Conservation (phyloP, 805 yeast species). For the Teunomyces lycoperdinae region DNA sequence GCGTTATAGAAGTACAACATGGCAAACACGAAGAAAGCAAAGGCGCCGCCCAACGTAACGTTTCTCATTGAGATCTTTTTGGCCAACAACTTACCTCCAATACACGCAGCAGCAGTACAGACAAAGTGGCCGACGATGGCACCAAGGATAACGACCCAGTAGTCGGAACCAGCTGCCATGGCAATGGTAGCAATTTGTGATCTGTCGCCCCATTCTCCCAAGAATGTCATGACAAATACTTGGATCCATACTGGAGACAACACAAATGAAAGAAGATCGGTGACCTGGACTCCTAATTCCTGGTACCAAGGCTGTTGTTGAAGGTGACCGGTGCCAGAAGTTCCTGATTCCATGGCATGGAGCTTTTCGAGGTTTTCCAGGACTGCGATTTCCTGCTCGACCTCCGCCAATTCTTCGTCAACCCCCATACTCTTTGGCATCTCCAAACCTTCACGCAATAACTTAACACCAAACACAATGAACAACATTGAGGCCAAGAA, state of each 20-base stretch:
- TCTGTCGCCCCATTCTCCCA: slow-evolving; percentile 99
- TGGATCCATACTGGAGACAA: slow-evolving; percentile 91
- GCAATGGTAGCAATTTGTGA: slow-evolving; percentile 98
- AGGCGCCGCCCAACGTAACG: slow-evolving; percentile 88
- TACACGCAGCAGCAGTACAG: slow-evolving; percentile 87
- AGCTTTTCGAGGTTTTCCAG: slow-evolving; percentile 50
- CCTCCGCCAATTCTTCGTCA: slow-evolving; percentile 94
- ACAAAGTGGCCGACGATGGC: slow-evolving; percentile 85
- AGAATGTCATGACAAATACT: slow-evolving; percentile 90
- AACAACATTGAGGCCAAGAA: slow-evolving; percentile 79
- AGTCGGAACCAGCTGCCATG: slow-evolving; percentile 95
- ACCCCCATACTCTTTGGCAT: slow-evolving; percentile 85
- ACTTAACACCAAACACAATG: slow-evolving; percentile 74
- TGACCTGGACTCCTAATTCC: slow-evolving; percentile 38
- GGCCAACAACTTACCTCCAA: slow-evolving; percentile 91
- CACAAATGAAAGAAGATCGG: slow-evolving; percentile 57
- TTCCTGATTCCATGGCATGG: slow-evolving; percentile 61
- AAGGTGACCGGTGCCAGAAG: slow-evolving; percentile 6
- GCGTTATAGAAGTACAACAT: slow-evolving; percentile 77
- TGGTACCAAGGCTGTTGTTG: slow-evolving; percentile 21
- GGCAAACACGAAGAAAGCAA: slow-evolving; percentile 81
- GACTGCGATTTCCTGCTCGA: slow-evolving; percentile 85
- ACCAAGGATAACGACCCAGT: slow-evolving; percentile 85
- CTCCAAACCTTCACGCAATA: slow-evolving; percentile 74
- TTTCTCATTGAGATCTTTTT: slow-evolving; percentile 86